phyloP scores from a whole-genome alignment of 495 filamentous ascomycete species.

The Aspergillus homomorphus region DNA sequence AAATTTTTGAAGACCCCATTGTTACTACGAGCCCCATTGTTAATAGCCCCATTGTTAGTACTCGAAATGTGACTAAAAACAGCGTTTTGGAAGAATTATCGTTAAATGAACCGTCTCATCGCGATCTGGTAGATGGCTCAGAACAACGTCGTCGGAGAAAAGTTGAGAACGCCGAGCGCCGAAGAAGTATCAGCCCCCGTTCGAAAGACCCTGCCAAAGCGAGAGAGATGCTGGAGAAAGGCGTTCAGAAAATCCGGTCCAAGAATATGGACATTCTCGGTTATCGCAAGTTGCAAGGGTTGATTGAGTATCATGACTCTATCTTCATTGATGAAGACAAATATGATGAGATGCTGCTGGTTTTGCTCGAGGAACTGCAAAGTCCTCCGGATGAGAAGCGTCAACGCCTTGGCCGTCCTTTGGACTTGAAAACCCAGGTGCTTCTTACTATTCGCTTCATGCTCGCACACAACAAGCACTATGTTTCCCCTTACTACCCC shows the following conservation, averaged over 20 bases:
- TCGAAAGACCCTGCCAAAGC: conserved; percentile 48
- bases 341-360: conserved; percentile 70
- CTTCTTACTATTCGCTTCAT: conserved; percentile 77
- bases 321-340: conserved; percentile 53
- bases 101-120: conserved; percentile 29
- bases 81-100: conserved; percentile 30
- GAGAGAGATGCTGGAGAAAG: conserved; percentile 65
- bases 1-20: conserved; percentile 45
- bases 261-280: conserved; percentile 78
- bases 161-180: not conserved
- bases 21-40: conserved; percentile 12
- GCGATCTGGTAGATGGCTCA: conserved; percentile 7
- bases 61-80: conserved; percentile 23
- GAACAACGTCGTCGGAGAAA: conserved; percentile 11
- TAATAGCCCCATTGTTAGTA: conserved; percentile 11
- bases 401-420: conserved; percentile 46
- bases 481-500: conserved; percentile 62
- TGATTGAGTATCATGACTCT: conserved; percentile 65
- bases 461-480: conserved; percentile 60
- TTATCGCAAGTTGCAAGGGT: conserved; percentile 80
- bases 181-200: conserved; percentile 36
- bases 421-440: conserved; percentile 80
- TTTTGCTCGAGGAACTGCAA: conserved; percentile 75
- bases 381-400: conserved; percentile 37
- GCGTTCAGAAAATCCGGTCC: conserved; percentile 68